Conservation (phyloP, 148 eudicot species). For the Pouteria glomerata region DNA sequence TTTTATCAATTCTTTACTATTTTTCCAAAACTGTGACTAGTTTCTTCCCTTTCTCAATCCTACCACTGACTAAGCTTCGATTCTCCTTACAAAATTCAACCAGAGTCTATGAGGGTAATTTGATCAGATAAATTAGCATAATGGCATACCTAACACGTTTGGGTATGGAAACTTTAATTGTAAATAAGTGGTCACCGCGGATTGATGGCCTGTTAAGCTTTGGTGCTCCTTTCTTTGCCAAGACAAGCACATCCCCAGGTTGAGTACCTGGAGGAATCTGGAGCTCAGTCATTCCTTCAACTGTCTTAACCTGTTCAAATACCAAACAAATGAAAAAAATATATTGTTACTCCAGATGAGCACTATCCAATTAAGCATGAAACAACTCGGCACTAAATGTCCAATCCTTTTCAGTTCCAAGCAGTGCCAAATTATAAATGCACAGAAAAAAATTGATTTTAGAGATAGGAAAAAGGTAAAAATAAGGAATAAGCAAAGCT, state of each 20-base stretch:
- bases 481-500: background rate
- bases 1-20: no score
- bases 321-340: background rate
- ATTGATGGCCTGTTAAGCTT: constrained; percentile 85
- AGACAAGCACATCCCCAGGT: constrained; percentile 94
- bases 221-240: constrained; percentile 90
- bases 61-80: no score
- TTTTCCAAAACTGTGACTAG: no score
- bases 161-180: constrained; percentile 76
- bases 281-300: constrained; percentile 77
- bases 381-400: background rate
- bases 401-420: background rate
- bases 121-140: constrained; percentile 1
- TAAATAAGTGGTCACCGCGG: constrained; percentile 91
- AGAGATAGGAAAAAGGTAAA: background rate
- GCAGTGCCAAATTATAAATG: background rate
- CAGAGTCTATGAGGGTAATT: constrained; percentile 1
- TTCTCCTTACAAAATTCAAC: background rate
- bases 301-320: constrained; percentile 70
- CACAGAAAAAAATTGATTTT: background rate
- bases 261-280: constrained; percentile 94
- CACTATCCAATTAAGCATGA: background rate
- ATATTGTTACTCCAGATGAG: constrained; percentile 1
- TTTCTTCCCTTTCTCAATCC: no score
- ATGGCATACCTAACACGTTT: constrained; percentile 72